These are phyloP conservation scores for Chlamydomonas schloesseri DNA, from an alignment of 139 green algal species.

Conservation along the genomic window DNA sequence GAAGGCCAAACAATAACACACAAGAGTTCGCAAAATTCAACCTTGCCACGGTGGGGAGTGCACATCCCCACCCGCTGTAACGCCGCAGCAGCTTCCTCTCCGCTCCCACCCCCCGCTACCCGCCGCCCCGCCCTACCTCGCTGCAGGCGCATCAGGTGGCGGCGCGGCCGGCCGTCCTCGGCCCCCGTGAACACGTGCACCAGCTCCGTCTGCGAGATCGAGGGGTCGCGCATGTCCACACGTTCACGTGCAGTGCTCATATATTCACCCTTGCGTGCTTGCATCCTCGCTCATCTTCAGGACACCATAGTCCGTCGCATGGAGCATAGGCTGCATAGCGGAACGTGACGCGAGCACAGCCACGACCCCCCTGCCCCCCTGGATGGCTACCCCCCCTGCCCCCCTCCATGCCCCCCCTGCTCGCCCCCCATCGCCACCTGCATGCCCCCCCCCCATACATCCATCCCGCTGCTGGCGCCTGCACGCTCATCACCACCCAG, in stretches of 20 bases:
- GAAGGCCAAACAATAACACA: background rate
- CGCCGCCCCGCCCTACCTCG: background rate
- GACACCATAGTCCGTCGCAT: too few relatives aligned
- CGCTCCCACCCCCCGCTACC: background rate
- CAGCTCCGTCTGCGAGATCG: slow-evolving; percentile 8
- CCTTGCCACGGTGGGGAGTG: too few relatives aligned
- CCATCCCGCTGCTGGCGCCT: too few relatives aligned
- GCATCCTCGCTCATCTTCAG: too few relatives aligned
- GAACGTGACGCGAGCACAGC: background rate
- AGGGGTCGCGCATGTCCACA: background rate
- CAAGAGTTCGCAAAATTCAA: too few relatives aligned
- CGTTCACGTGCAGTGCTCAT: background rate
- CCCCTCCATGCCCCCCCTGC: too few relatives aligned
- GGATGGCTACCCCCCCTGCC: background rate
- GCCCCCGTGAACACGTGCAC: slow-evolving; percentile 40
- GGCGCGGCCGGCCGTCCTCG: slow-evolving; percentile 17
- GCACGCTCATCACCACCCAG: too few relatives aligned
- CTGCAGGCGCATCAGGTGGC: slow-evolving; percentile 45
- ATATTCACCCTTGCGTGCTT: background rate
- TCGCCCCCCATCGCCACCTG: too few relatives aligned
- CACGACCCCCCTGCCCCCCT: background rate
- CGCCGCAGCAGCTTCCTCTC: background rate
- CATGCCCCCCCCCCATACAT: too few relatives aligned
- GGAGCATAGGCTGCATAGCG: too few relatives aligned
- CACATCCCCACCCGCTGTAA: background rate